Conservation (phyloP, 176 grass and related monocot species). For the Metroxylon sagu region DNA sequence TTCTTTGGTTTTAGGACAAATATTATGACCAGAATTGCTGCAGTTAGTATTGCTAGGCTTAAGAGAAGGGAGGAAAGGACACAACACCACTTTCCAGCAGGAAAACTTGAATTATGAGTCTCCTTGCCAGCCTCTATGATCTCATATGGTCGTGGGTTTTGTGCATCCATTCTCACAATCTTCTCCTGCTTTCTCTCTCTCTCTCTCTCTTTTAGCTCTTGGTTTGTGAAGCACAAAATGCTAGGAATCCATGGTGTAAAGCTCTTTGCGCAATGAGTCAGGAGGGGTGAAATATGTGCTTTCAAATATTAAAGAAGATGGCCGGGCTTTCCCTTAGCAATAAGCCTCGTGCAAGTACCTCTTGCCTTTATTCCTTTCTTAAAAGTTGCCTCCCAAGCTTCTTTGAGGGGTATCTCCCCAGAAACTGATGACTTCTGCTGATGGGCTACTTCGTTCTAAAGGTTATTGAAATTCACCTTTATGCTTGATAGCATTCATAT, state of each 20-base stretch:
- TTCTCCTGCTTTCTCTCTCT: conserved; percentile 10
- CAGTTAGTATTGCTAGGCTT: conserved; percentile 29
- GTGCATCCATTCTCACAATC: conserved; percentile 1
- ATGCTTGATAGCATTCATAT: no score
- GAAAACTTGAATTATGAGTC: conserved; percentile 21
- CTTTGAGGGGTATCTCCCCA: conserved; percentile 25
- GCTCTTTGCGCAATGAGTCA: no score
- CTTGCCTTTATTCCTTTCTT: conserved; percentile 94
- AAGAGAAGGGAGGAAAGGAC: conserved; percentile 32
- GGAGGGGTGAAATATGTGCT: no score
- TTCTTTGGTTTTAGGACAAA: conserved; percentile 59
- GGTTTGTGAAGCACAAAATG: conserved; percentile 7
- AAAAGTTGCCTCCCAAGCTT: conserved; percentile 24
- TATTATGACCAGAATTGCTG: conserved; percentile 33
- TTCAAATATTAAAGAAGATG: conserved; percentile 8
- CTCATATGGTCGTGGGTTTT: neutral
- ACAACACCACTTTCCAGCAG: conserved; percentile 30
- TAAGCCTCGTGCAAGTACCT: conserved; percentile 80
- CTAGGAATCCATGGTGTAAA: conserved; percentile 18
- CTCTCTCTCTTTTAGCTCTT: conserved; percentile 2
- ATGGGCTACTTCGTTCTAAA: conserved; percentile 34
- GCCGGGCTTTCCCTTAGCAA: conserved; percentile 29
- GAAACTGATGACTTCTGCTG: conserved; percentile 29
- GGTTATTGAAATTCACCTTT: no score
- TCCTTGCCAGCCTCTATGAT: conserved; percentile 14